A percentile compares a stretch with the other conserved stretches of the same genome.
These are phyloP conservation scores for Hypoxylon perforatum DNA, from an alignment of 495 filamentous ascomycete species.

Conservation along the genomic window DNA sequence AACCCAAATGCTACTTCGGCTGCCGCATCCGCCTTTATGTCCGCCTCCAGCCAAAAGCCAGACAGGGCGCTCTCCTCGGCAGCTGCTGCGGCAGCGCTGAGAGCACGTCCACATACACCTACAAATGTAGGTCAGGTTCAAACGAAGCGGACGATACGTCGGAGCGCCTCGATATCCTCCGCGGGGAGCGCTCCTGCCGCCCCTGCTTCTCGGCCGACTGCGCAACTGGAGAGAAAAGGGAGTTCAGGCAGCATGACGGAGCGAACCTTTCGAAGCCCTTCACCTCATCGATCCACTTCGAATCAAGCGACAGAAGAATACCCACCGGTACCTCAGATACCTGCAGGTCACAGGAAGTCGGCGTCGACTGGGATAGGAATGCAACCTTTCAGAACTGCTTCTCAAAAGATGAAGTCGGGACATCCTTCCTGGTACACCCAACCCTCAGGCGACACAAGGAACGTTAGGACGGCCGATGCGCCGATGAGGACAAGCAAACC, in stretches of 20 bases:
- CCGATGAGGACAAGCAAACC: slow-evolving; percentile 53
- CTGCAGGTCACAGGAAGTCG: slow-evolving; percentile 49
- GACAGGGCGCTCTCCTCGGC: slow-evolving; percentile 77
- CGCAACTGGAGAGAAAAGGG: slow-evolving; percentile 66
- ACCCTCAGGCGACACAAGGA: slow-evolving; percentile 54
- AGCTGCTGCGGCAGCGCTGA: slow-evolving; percentile 84
- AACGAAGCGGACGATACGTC: slow-evolving; percentile 84
- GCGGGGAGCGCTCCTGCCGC: slow-evolving; percentile 60
- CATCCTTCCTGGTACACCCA: slow-evolving; percentile 56
- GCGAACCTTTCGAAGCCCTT: slow-evolving; percentile 79
- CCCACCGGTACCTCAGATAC: slow-evolving; percentile 81
- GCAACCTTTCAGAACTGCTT: slow-evolving; percentile 55
- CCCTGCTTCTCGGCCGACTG: slow-evolving; percentile 53
- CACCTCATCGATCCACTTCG: slow-evolving; percentile 63
- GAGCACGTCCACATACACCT: slow-evolving; percentile 78
- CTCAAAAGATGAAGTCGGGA: slow-evolving; percentile 53
- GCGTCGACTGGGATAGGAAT: slow-evolving; percentile 46
- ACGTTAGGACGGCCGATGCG: slow-evolving; percentile 55
- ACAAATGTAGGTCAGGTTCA: slow-evolving; percentile 81
- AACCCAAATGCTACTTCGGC: slow-evolving; percentile 78
- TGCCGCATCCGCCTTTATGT: slow-evolving; percentile 82
- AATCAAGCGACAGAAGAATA: slow-evolving; percentile 52
- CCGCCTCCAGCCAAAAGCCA: slow-evolving; percentile 65
- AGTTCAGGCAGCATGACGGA: slow-evolving; percentile 88
- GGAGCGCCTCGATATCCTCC: slow-evolving; percentile 76